phyloP scores from a whole-genome alignment of 2,329 filamentous ascomycete species.

The Diaporthe capsici region DNA sequence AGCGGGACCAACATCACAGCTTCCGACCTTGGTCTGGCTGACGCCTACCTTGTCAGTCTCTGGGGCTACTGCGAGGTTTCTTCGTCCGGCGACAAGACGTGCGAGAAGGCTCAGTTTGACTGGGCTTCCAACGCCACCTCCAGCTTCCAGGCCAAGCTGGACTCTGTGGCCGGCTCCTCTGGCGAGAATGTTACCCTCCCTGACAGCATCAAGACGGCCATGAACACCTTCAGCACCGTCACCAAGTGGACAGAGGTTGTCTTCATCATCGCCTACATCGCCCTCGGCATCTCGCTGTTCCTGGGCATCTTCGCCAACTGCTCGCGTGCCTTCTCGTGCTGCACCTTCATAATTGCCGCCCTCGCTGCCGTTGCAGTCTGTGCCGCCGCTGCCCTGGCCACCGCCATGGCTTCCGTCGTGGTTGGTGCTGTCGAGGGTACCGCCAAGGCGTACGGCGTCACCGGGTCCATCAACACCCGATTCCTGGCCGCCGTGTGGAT shows the following conservation, averaged over 20 bases:
- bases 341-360: conserved; percentile 82
- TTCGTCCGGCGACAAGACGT: conserved; percentile 70
- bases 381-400: conserved; percentile 79
- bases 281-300: conserved; percentile 79
- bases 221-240: conserved; percentile 81
- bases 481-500: conserved; percentile 86
- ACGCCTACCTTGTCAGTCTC: conserved; percentile 85
- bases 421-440: conserved; percentile 76
- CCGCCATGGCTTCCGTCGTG: conserved; percentile 79
- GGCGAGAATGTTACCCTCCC: conserved; percentile 76
- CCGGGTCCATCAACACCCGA: conserved; percentile 74
- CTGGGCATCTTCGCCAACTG: conserved; percentile 87
- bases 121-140: conserved; percentile 84
- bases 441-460: conserved; percentile 79
- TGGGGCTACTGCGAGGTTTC: conserved; percentile 87
- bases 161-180: conserved; percentile 63
- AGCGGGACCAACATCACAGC: conserved; percentile 67
- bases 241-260: conserved; percentile 87
- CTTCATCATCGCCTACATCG: conserved; percentile 80
- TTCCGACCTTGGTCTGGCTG: conserved; percentile 72
- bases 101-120: conserved; percentile 79
- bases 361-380: conserved; percentile 70
- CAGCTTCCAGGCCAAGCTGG: conserved; percentile 68
- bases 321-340: conserved; percentile 84
- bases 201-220: conserved; percentile 72